These are phyloP conservation scores for Globisporangium spiculum DNA, from an alignment of 352 stramenopile species.

Conservation along the genomic window DNA sequence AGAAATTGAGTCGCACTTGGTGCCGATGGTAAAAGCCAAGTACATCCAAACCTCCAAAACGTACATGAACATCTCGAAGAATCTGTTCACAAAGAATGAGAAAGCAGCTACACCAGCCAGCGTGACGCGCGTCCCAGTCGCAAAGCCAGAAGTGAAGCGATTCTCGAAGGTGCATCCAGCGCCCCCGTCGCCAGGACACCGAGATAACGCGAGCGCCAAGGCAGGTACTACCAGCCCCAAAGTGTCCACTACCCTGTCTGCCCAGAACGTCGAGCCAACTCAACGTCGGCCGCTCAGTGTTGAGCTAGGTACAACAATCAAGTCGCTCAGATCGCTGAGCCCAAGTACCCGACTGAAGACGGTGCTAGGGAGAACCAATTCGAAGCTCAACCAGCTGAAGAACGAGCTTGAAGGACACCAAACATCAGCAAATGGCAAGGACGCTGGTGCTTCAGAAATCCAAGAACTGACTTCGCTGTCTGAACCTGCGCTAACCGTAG, in stretches of 20 bases:
- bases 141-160: not conserved
- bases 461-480: not conserved
- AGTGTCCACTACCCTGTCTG: not conserved
- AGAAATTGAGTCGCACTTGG: slow-evolving; percentile 38
- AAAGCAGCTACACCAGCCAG: slow-evolving; percentile 15
- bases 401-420: slow-evolving; percentile 1
- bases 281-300: slow-evolving; percentile 7
- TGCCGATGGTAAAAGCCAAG: slow-evolving; percentile 32
- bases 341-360: not conserved
- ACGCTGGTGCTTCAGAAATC: not conserved
- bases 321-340: not conserved
- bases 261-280: not conserved
- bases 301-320: not conserved
- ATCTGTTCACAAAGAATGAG: slow-evolving; percentile 61
- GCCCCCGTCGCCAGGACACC: not conserved
- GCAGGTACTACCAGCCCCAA: not conserved
- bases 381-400: slow-evolving; percentile 5
- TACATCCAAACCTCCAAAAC: slow-evolving; percentile 32
- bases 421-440: not conserved
- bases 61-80: slow-evolving; percentile 64
- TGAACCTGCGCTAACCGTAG: not conserved
- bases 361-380: slow-evolving; percentile 1
- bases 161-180: slow-evolving; percentile 2
- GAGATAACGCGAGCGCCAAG: not conserved
- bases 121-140: slow-evolving; percentile 1